Evolutionary conservation across 2,329 filamentous ascomycete species (phyloP), one percentile per base, ranked within the genome.

Genomic region (Ophiostoma australiae): DNA sequence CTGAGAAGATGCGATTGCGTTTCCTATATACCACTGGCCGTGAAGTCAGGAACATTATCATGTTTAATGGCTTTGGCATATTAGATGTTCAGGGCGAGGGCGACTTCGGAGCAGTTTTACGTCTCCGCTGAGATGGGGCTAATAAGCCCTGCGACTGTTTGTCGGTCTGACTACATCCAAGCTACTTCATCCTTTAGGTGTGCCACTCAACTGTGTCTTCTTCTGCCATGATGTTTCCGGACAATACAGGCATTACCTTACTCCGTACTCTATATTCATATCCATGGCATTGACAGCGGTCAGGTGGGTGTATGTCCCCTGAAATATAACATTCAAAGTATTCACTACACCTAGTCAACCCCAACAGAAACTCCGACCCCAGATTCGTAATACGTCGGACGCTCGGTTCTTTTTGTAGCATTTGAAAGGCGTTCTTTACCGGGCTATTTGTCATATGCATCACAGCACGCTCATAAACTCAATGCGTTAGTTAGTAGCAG

Each of bases 351-450:
- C 17, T 23, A 3, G 33, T 41, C 58, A 39, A 39, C 55, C 70
- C 68, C 66, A 70, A 67, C 66, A 48, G 69, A 17, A 71, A 70
- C 67, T 67, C 52, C 68, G 72, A 67, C n/a, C 17, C 52, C 11
- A 58, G 55, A 27, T 39, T 70, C 68, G 72, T 48, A 71, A 15
- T 71, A 70, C 72, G 72, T 69, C 70, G 70, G 72, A 55, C 27
- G 44, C 44, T 69, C 61, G 69, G 63, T n/a, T 39, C 35, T 41
- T 4, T 39, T 23, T 15, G 1, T 27, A 27, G 11, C 17, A 7
- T 33, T 35, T 31, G 13, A 13, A 13, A 13, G 13, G 4, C 11
- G 6, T 33, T n/a, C 20, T 48, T n/a, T n/a, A 8, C 17, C 27
- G 27, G 7, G 6, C 8, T n/a, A 17, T 20, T 48, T n/a, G 20